Percentiles rank a stretch among this genome's conserved stretches.
Evolutionary conservation across 495 filamentous ascomycete species (phyloP).

Genomic region (Hyaloscypha hepaticicola): DNA sequence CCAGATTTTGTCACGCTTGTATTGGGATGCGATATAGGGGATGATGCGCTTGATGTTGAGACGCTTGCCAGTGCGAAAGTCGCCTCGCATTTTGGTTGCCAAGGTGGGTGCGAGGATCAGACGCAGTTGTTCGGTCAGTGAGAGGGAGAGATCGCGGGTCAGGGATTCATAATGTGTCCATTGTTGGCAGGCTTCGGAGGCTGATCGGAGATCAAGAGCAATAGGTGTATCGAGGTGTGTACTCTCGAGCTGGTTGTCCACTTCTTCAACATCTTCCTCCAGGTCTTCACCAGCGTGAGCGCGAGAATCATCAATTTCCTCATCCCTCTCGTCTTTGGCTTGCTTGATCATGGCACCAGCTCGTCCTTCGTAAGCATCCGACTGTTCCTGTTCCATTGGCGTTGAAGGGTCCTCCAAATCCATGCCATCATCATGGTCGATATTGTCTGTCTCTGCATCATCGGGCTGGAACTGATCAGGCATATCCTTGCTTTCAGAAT

Average conservation of each 20-base stretch:
- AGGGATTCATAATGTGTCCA: conserved; percentile 83
- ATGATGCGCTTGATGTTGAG: conserved; percentile 99
- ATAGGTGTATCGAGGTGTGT: conserved; percentile 61
- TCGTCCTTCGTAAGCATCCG: conserved; percentile 33
- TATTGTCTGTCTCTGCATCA: conserved; percentile 54
- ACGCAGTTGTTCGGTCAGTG: conserved; percentile 87
- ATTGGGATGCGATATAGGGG: conserved; percentile 93
- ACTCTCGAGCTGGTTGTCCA: conserved; percentile 69
- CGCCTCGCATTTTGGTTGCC: conserved; percentile 93
- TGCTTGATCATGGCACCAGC: conserved; percentile 43
- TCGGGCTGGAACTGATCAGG: conserved; percentile 59
- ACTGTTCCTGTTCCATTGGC: conserved; percentile 29
- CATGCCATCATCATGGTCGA: conserved; percentile 47
- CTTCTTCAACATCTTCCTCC: conserved; percentile 66
- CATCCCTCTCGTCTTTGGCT: conserved; percentile 31
- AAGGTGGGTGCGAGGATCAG: conserved; percentile 93
- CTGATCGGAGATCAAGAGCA: conserved; percentile 33
- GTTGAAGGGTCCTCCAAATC: conserved; percentile 37
- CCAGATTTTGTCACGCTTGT: conserved; percentile 99
- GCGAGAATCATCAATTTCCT: conserved; percentile 29
- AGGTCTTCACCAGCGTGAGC: conserved; percentile 24
- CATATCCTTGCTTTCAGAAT: conserved; percentile 60
- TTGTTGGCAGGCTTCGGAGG: conserved; percentile 67
- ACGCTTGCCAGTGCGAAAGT: conserved; percentile 95
- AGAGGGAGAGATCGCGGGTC: conserved; percentile 82